Conservation (phyloP, 345 rosid genomes). For the Citrus sinensis region DVS_A1.0 CM039169.1:573001-573500, state of each 20-base stretch:
- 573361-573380: background rate
- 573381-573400: background rate
- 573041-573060: background rate
- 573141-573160: slow-evolving; percentile 18
- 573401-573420: background rate
- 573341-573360: background rate
- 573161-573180: slow-evolving; percentile 20
- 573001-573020: slow-evolving; percentile 59
- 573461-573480: background rate
- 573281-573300: slow-evolving; percentile 33
- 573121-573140: slow-evolving; percentile 33
- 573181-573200: slow-evolving; percentile 29
- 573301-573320: slow-evolving; percentile 59
- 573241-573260: slow-evolving; percentile 72
- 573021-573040: slow-evolving; percentile 25
- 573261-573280: slow-evolving; percentile 69
- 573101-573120: slow-evolving; percentile 5
- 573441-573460: background rate
- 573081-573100: background rate
- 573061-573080: background rate
- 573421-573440: background rate
- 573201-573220: slow-evolving; percentile 38
- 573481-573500: slow-evolving; percentile 8
- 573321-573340: slow-evolving; percentile 70
- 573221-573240: slow-evolving; percentile 76